phyloP scores from a whole-genome alignment of 2,329 filamentous ascomycete genomes.

The Fusarium sp. region DNA sequence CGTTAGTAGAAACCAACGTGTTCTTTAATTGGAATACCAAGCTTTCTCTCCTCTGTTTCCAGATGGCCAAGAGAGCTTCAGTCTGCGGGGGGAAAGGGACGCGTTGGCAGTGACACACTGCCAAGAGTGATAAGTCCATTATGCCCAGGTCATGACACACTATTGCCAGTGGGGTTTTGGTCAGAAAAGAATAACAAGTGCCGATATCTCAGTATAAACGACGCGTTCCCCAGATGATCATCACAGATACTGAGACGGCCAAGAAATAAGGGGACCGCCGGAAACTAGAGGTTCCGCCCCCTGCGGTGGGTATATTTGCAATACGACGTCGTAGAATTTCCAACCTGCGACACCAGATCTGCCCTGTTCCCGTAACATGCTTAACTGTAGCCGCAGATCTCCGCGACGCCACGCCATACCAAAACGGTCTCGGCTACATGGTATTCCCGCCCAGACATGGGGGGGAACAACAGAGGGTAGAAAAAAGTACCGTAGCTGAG shows the following conservation, averaged over 20 bases:
- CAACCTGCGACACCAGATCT: slow-evolving; percentile 3
- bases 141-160: not conserved
- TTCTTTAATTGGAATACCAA: not conserved
- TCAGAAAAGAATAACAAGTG: not conserved
- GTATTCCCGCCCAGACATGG: not conserved
- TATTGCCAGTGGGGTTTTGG: not conserved
- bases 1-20: not conserved
- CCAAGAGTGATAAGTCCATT: not conserved
- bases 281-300: not conserved
- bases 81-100: not conserved
- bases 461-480: not conserved
- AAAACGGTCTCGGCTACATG: not conserved
- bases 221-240: slow-evolving; percentile 1
- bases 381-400: slow-evolving; percentile 7
- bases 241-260: not conserved
- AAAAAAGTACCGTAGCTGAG: not conserved
- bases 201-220: not conserved
- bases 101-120: not conserved
- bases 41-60: not conserved
- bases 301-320: not conserved
- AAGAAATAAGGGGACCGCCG: not conserved
- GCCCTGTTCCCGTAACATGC: slow-evolving; percentile 8
- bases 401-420: not conserved
- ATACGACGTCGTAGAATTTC: not conserved
- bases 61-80: not conserved